A percentile compares a stretch with the other conserved stretches of the same genome.
Conservation (phyloP, 2,329 filamentous ascomycete species). For the Penicillium sp. region DNA sequence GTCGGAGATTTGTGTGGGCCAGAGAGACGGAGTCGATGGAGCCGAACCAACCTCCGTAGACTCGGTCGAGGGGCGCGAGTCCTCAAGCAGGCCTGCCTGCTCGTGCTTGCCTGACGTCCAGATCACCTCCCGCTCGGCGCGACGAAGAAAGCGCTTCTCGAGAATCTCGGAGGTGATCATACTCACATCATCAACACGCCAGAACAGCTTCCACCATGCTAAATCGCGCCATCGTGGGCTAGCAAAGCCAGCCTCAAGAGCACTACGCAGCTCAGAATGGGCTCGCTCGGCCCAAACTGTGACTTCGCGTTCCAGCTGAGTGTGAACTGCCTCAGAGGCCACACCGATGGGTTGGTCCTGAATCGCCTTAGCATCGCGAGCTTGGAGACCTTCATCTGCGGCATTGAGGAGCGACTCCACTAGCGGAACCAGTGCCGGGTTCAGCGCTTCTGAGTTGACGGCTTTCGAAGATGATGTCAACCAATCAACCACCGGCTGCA, state of each 20-base stretch:
- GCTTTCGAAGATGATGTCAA: slow-evolving; percentile 37
- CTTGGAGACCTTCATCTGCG: slow-evolving; percentile 30
- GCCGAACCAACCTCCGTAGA: slow-evolving; percentile 4
- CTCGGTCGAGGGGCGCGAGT: slow-evolving; percentile 6
- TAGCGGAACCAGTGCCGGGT: slow-evolving; percentile 60
- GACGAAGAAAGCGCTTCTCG: slow-evolving; percentile 66
- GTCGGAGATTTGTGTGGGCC: slow-evolving; percentile 68
- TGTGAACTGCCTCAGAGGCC: slow-evolving; percentile 42
- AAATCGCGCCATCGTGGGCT: slow-evolving; percentile 73
- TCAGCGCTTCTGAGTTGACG: slow-evolving; percentile 48
- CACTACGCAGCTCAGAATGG: slow-evolving; percentile 74
- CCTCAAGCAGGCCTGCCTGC: slow-evolving; percentile 53
- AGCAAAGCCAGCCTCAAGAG: slow-evolving; percentile 70
- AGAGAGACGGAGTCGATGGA: slow-evolving; percentile 41
- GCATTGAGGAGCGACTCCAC: slow-evolving; percentile 59
- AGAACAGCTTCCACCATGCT: slow-evolving; percentile 92
- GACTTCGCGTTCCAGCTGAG: slow-evolving; percentile 54
- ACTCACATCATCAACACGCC: slow-evolving; percentile 85
- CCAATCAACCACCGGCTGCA: slow-evolving; percentile 62
- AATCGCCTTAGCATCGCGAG: slow-evolving; percentile 27
- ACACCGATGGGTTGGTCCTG: slow-evolving; percentile 29
- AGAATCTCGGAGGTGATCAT: slow-evolving; percentile 78
- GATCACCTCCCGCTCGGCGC: slow-evolving; percentile 73
- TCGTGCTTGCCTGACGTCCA: slow-evolving; percentile 73
- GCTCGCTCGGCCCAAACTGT: slow-evolving; percentile 70